These are phyloP conservation scores for Mycena polygramma DNA, from an alignment of 768 basidiomycete genomes.

Conservation along the genomic window DNA sequence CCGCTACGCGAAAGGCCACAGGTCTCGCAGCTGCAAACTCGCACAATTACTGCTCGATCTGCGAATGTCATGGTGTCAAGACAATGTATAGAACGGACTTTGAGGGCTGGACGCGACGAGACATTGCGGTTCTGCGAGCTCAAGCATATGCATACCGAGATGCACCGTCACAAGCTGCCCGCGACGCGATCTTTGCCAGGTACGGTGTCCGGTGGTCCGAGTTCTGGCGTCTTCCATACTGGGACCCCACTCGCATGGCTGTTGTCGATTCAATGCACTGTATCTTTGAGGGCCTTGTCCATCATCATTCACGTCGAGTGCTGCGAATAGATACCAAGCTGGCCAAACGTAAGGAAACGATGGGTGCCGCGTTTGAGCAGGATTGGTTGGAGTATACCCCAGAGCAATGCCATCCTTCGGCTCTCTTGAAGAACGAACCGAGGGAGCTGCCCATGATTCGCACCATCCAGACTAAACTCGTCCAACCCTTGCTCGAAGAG, in stretches of 20 bases:
- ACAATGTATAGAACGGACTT: slow-evolving; percentile 32
- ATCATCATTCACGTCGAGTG: slow-evolving; percentile 36
- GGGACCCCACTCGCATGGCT: slow-evolving; percentile 42
- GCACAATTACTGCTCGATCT: slow-evolving; percentile 46
- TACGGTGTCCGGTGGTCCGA: slow-evolving; percentile 45
- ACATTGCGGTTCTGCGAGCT: slow-evolving; percentile 28
- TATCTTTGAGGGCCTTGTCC: slow-evolving; percentile 41
- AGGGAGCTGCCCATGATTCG: slow-evolving; percentile 11
- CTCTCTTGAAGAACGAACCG: slow-evolving; percentile 17
- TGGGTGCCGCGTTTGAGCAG: slow-evolving; percentile 26
- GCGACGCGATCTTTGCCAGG: slow-evolving; percentile 32
- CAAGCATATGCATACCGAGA: slow-evolving; percentile 30
- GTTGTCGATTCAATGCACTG: slow-evolving; percentile 51
- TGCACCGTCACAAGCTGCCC: slow-evolving; percentile 29
- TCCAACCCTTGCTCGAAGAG: slow-evolving; percentile 11
- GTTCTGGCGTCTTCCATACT: slow-evolving; percentile 46
- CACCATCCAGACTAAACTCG: slow-evolving; percentile 28
- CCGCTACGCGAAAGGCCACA: slow-evolving; percentile 41
- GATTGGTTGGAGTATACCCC: slow-evolving; percentile 33
- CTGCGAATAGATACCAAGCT: slow-evolving; percentile 34
- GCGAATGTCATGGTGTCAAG: slow-evolving; percentile 37
- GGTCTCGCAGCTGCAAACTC: slow-evolving; percentile 40
- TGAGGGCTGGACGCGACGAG: slow-evolving; percentile 29
- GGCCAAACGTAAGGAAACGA: slow-evolving; percentile 27
- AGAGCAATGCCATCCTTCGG: slow-evolving; percentile 14